Percentiles rank a stretch among this genome's conserved stretches.
Evolutionary conservation across 345 rosid genomes (phyloP).

Genomic region (Aethionema arabicum): DNA sequence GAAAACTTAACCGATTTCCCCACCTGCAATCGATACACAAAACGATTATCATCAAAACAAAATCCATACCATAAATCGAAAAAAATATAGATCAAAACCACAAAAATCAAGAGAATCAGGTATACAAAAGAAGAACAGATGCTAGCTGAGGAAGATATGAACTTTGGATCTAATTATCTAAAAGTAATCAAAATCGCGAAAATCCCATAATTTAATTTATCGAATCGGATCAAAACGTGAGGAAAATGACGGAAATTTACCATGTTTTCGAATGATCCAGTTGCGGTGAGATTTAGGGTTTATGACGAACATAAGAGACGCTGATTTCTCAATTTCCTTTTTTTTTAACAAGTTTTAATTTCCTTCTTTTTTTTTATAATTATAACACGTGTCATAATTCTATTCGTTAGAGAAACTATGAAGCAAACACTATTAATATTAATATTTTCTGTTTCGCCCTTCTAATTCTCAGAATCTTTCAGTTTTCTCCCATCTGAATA

Average conservation of each 20-base stretch:
- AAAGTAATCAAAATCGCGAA: slow-evolving; percentile 10
- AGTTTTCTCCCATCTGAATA: neutral
- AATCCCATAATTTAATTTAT: neutral
- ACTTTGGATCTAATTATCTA: neutral
- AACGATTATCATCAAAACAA: slow-evolving; percentile 1
- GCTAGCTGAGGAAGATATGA: neutral
- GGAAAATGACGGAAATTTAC: neutral
- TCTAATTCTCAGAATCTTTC: neutral
- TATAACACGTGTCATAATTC: neutral
- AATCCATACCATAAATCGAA: neutral
- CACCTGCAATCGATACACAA: slow-evolving; percentile 24
- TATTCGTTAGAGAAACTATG: neutral
- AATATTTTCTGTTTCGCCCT: neutral
- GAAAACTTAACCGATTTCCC: slow-evolving; percentile 24
- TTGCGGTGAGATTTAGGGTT: slow-evolving; percentile 19
- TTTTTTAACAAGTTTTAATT: too few relatives aligned
- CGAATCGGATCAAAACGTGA: neutral
- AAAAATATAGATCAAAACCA: neutral
- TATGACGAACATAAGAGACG: neutral
- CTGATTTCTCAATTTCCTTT: too few relatives aligned
- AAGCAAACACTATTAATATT: neutral
- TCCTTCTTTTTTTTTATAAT: neutral
- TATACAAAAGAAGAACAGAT: neutral
- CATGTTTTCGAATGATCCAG: slow-evolving; percentile 17
- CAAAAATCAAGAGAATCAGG: neutral